phyloP scores from a whole-genome alignment of 306 rosid genomes.

The Glycine soja region DNA sequence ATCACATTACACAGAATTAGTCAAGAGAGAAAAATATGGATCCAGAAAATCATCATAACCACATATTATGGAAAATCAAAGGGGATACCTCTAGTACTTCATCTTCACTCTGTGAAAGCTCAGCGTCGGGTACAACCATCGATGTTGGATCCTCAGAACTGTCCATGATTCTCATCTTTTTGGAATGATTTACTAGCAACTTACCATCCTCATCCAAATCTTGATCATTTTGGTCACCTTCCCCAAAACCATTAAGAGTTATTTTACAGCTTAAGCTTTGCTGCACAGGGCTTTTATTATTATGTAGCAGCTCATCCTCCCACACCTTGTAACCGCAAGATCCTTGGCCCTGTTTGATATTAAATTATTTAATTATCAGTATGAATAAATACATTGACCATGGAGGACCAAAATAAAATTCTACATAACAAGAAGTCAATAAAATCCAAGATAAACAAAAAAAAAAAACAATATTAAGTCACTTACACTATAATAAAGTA shows the following conservation, averaged over 20 bases:
- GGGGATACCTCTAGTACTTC: neutral
- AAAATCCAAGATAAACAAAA: neutral
- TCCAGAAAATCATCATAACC: slow-evolving; percentile 13
- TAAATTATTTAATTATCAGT: neutral
- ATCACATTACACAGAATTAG: neutral
- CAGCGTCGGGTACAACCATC: neutral
- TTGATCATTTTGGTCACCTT: slow-evolving; percentile 1
- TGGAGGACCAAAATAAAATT: neutral
- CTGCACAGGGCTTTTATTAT: neutral
- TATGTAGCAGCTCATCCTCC: slow-evolving; percentile 40
- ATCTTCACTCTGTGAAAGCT: slow-evolving; percentile 17
- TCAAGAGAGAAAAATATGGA: neutral
- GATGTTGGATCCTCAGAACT: neutral
- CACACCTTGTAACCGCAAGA: slow-evolving; percentile 42
- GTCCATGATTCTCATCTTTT: slow-evolving; percentile 38
- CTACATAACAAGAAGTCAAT: slow-evolving; percentile 2
- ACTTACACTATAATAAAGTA: neutral
- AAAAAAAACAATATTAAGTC: neutral
- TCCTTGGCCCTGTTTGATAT: slow-evolving; percentile 49
- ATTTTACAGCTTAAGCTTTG: slow-evolving; percentile 20
- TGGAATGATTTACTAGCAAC: slow-evolving; percentile 6
- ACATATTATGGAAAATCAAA: slow-evolving; percentile 10
- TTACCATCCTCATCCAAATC: slow-evolving; percentile 26
- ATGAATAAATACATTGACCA: slow-evolving; percentile 18
- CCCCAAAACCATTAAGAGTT: slow-evolving; percentile 13